Percentiles rank a stretch among this genome's conserved stretches.
These are phyloP conservation scores for Penicillium tannophilum DNA, from an alignment of 495 filamentous ascomycete genomes.

Conservation along the genomic window DNA sequence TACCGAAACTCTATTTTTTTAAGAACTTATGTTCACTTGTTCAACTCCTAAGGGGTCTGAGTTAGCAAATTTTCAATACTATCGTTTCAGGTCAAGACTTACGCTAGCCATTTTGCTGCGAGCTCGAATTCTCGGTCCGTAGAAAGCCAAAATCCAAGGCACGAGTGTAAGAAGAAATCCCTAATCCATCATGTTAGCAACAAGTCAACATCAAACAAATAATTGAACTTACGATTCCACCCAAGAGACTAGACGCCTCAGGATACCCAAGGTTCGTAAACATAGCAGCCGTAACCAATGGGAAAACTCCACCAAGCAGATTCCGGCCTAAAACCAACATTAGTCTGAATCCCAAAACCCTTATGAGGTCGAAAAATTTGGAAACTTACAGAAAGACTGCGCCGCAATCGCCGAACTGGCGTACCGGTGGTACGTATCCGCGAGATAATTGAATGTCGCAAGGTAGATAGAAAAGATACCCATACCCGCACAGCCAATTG, in stretches of 20 bases:
- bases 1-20: not conserved
- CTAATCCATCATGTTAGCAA: constrained; percentile 22
- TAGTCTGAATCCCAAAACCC: not conserved
- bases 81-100: constrained; percentile 16
- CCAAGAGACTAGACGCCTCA: constrained; percentile 74
- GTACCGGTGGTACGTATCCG: constrained; percentile 85
- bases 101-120: constrained; percentile 75
- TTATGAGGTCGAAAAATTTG: not conserved
- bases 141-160: constrained; percentile 84
- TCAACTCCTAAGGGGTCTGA: not conserved
- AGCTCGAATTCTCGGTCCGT: constrained; percentile 74
- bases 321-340: constrained; percentile 60
- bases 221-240: constrained; percentile 58
- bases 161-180: constrained; percentile 71
- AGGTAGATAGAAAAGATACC: constrained; percentile 90
- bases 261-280: constrained; percentile 72
- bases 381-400: constrained; percentile 67
- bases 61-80: not conserved
- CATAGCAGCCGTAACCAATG: constrained; percentile 71
- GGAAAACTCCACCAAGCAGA: constrained; percentile 80
- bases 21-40: not conserved
- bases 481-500: constrained; percentile 74
- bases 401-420: constrained; percentile 87
- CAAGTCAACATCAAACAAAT: not conserved
- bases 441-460: constrained; percentile 90